Evolutionary conservation across 129 eudicot genomes (phyloP).

Genomic region (Apium graveolens): DNA sequence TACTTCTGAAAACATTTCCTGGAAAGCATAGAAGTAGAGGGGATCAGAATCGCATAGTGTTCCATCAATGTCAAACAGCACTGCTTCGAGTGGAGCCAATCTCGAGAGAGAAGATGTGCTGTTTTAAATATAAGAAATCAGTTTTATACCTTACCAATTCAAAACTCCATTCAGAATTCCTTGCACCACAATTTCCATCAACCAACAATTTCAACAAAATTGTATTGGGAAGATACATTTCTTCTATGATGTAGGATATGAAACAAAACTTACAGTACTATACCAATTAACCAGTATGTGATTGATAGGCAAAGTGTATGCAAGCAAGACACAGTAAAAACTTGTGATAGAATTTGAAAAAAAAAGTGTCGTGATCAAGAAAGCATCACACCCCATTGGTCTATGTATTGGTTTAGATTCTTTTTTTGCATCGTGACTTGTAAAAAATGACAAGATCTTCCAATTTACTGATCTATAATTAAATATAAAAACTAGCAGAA

Average conservation of each 20-base stretch:
- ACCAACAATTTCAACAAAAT: too few species aligned
- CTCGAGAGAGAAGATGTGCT: slow-evolving; percentile 45
- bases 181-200: too few species aligned
- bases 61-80: slow-evolving; percentile 86
- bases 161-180: not conserved
- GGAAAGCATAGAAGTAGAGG: slow-evolving; percentile 69
- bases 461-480: not conserved
- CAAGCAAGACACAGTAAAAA: not conserved
- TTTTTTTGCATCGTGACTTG: not conserved
- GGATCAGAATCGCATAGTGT: slow-evolving; percentile 95
- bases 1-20: slow-evolving; percentile 87
- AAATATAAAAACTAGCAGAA: not conserved
- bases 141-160: not conserved
- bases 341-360: too few species aligned
- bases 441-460: not conserved
- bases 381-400: too few species aligned
- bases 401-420: too few species aligned
- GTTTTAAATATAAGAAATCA: slow-evolving; percentile 19
- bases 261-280: not conserved
- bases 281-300: too few species aligned
- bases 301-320: not conserved
- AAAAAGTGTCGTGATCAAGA: too few species aligned
- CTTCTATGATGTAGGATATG: not conserved
- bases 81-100: slow-evolving; percentile 88
- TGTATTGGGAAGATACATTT: too few species aligned